These are phyloP conservation scores for Saccharomyces pastorianus DNA, from an alignment of 1,139 yeast genomes.

Conservation along the genomic window DNA sequence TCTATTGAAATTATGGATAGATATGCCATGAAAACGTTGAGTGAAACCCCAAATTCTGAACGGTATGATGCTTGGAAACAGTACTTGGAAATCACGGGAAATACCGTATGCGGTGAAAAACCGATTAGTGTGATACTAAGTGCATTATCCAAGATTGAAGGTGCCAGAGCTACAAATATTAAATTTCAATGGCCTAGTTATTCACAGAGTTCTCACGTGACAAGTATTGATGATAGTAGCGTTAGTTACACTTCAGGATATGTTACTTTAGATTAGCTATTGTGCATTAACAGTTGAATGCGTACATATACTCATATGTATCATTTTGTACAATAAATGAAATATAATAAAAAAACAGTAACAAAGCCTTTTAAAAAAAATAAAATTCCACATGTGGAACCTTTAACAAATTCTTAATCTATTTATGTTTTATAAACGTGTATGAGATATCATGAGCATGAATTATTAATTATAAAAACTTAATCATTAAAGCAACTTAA, in stretches of 20 bases:
- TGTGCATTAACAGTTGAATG: too few species aligned
- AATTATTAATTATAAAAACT: not conserved
- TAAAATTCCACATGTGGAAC: not conserved
- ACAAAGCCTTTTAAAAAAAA: not conserved
- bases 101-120: constrained; percentile 89
- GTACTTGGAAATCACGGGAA: constrained; percentile 63
- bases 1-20: constrained; percentile 68
- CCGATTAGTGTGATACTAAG: constrained; percentile 64
- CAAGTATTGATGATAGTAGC: constrained; percentile 52
- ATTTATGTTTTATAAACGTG: not conserved
- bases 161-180: constrained; percentile 15
- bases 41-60: constrained; percentile 37
- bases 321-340: too few species aligned
- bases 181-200: constrained; percentile 71
- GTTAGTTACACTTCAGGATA: constrained; percentile 89
- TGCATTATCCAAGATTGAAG: constrained; percentile 11
- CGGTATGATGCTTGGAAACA: constrained; percentile 49
- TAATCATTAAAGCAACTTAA: not conserved
- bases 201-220: constrained; percentile 62
- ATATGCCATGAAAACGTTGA: constrained; percentile 58
- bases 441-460: not conserved
- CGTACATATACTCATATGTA: too few species aligned
- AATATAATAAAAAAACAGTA: not conserved
- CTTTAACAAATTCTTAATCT: not conserved
- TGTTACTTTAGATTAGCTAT: too few species aligned